Conservation (phyloP, 345 rosid species). For the Ailanthus altissimus region DNA sequence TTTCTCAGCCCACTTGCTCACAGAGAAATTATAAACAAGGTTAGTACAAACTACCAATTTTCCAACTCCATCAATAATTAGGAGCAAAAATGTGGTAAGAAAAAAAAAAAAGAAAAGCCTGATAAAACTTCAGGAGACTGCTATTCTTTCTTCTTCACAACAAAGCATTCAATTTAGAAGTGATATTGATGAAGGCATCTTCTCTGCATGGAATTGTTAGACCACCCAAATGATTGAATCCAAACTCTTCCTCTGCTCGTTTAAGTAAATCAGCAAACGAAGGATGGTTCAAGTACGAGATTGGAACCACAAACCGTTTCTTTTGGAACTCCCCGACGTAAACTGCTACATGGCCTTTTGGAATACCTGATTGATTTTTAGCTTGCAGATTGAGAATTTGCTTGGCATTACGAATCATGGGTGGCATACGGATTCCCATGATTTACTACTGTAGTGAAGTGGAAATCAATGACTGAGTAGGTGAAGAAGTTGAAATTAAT, state of each 20-base stretch:
- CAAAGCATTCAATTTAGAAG: constrained; percentile 10
- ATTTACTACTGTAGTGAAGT: neutral
- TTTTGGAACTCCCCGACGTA: constrained; percentile 40
- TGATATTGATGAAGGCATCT: constrained; percentile 30
- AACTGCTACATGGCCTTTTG: constrained; percentile 48
- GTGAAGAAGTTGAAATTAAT: neutral
- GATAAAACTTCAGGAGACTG: neutral
- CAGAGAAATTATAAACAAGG: neutral
- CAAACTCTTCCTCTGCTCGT: constrained; percentile 32
- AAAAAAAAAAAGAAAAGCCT: neutral
- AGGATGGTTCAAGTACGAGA: constrained; percentile 41
- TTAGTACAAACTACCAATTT: neutral
- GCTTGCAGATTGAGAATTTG: constrained; percentile 2
- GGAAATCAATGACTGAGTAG: no score
- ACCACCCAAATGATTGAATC: constrained; percentile 30
- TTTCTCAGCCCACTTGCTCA: neutral
- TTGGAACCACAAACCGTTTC: constrained; percentile 45
- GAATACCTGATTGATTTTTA: constrained; percentile 24
- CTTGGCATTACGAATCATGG: neutral
- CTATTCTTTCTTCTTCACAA: neutral
- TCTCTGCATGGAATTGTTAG: constrained; percentile 34
- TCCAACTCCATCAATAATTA: neutral
- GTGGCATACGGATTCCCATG: constrained; percentile 1
- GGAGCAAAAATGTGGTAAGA: neutral
- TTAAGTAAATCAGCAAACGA: constrained; percentile 35